Conservation (phyloP, 768 basidiomycete species). For the Mycena chlorophos region DNA sequence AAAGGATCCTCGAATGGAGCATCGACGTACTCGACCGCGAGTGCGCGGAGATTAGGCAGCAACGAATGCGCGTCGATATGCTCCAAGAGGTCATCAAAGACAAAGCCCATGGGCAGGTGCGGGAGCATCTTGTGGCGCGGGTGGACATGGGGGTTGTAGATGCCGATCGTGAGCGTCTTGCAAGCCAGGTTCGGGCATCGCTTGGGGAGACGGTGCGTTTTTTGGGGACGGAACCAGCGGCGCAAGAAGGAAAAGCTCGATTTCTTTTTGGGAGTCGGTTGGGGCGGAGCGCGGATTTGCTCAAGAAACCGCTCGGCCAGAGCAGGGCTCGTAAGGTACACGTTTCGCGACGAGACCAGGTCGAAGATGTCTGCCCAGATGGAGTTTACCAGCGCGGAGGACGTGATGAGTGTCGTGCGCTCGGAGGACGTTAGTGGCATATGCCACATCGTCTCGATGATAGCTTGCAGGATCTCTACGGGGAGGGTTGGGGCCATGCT, state of each 20-base stretch:
- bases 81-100: conserved; percentile 1
- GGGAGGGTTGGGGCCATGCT: not conserved
- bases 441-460: not conserved
- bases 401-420: not conserved
- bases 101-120: not conserved
- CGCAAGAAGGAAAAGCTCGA: no score
- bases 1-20: not conserved
- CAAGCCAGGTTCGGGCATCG: not conserved
- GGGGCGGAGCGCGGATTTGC: not conserved
- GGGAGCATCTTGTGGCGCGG: not conserved
- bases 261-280: not conserved
- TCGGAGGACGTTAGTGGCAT: not conserved
- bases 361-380: conserved; percentile 5
- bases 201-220: not conserved
- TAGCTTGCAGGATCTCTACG: not conserved
- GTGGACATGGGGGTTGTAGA: conserved; percentile 1
- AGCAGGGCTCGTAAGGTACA: not conserved
- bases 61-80: not conserved
- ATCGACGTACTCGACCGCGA: conserved; percentile 1
- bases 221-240: not conserved
- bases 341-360: not conserved
- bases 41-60: not conserved
- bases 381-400: not conserved
- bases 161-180: not conserved
- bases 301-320: not conserved